phyloP scores from a whole-genome alignment of 208 protist genomes.

The Naegleria gruberi region DNA sequence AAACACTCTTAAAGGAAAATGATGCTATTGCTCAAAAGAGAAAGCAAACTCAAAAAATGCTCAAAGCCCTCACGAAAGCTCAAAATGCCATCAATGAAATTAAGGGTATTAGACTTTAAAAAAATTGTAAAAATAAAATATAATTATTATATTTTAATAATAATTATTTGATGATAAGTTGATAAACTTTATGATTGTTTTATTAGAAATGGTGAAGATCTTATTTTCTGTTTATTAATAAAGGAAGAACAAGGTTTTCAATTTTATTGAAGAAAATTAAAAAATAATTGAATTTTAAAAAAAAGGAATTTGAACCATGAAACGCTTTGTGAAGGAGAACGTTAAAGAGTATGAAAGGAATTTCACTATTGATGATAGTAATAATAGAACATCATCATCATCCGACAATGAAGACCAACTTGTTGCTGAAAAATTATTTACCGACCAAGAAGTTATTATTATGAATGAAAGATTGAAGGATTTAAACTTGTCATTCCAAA shows the following conservation, averaged over 20 bases:
- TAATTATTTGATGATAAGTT: too few species aligned
- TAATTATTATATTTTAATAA: too few species aligned
- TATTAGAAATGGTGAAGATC: too few species aligned
- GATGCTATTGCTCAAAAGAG: conserved; percentile 68
- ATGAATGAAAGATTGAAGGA: background rate
- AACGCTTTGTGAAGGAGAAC: background rate
- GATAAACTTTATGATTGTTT: too few species aligned
- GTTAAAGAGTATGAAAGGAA: background rate
- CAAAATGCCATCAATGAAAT: conserved; percentile 67
- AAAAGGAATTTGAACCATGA: too few species aligned
- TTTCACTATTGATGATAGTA: background rate
- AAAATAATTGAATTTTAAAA: too few species aligned
- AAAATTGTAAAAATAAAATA: too few species aligned
- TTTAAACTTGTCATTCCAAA: background rate
- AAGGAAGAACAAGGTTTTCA: too few species aligned
- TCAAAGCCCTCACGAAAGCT: conserved; percentile 70
- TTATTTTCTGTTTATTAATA: too few species aligned
- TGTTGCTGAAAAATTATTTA: background rate
- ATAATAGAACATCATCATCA: background rate
- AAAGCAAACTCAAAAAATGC: conserved; percentile 73
- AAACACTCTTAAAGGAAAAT: conserved; percentile 81
- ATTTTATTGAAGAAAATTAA: too few species aligned
- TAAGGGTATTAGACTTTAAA: conserved; percentile 39
- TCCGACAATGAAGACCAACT: background rate
- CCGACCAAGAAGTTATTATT: background rate